Base-by-base conservation (phyloP, 225 moss, liverwort and hornwort genomes). In the Anthoceros angustus region DNA sequence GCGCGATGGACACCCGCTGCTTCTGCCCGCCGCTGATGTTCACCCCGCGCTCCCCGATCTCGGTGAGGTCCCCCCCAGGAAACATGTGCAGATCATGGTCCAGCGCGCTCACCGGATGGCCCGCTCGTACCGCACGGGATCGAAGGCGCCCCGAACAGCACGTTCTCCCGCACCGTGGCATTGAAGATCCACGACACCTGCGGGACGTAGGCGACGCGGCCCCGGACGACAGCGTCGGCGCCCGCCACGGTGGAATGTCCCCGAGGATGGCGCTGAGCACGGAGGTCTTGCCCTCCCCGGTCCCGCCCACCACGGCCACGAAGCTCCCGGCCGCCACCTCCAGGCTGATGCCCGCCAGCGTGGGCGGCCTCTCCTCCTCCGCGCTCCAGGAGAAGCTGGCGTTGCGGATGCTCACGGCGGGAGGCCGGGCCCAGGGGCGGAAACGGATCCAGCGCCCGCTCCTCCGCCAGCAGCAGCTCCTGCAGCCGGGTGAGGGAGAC, bases 181-280 rank as follows among this genome's bases (percentile, higher is more conserved):
- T 94, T 90, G 66, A 87, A 94, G 68, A 94, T 94, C 94, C 94
- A 94, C 9, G 94, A 91, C 65, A 95, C 78, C 63, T 95, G 95
- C 6, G 95, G 88, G 42, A 91, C 95, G 70, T 95, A 95, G 9
- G 91, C 95, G 42, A 81, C 91, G 21, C 39, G 72, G 32, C 95
- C 91, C 50, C 88, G 81, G 25, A 95, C 65, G 26, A 85, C 71
- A 42, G 78, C 83, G 70, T 77, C 80, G 23, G 65, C 45, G n/a
- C 78, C 78, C 2, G 75, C 64, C 11, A 70, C 25, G 14, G 79
- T 63, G 7, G 73, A 14, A 82, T 42, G 63, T 82, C 82, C 23
- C 82, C 82, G 20, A 82, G 67, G 15, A 82, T 66, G 40, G 82
- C 79, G 21, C 76, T 76, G 24, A 82, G 71, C 39, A 82, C 67